A percentile compares a stretch with the other conserved stretches of the same genome.
These are phyloP conservation scores for Paracoccidioides lutzii DNA, from an alignment of 2,329 filamentous ascomycete species.

Conservation along the genomic window DNA sequence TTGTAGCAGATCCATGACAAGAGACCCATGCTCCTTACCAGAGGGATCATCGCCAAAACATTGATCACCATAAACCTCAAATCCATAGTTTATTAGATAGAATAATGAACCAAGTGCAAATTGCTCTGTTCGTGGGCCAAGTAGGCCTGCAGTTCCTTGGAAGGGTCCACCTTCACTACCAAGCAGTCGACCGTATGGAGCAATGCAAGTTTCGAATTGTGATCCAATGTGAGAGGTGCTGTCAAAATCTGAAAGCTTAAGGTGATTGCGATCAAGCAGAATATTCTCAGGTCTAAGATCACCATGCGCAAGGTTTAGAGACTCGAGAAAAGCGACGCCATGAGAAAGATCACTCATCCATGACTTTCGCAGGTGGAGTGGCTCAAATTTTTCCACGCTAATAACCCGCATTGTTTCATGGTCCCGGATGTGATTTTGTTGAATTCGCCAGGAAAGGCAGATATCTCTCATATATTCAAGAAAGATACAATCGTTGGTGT, in stretches of 20 bases:
- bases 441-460: not conserved
- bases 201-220: not conserved
- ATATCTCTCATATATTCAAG: constrained; percentile 1
- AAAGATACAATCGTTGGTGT: not conserved
- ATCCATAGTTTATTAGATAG: not conserved
- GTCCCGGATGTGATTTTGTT: not conserved
- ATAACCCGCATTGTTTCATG: not conserved
- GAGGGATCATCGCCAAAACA: not conserved
- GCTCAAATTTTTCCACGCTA: not conserved
- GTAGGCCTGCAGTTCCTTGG: not conserved
- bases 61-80: not conserved
- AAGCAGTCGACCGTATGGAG: not conserved
- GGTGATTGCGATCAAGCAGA: not conserved
- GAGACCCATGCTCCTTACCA: not conserved
- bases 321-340: not conserved
- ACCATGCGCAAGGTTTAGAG: not conserved
- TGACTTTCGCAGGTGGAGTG: not conserved
- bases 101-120: not conserved
- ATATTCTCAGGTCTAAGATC: not conserved
- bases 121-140: not conserved
- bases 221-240: not conserved
- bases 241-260: not conserved
- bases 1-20: not conserved
- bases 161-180: not conserved
- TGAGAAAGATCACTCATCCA: not conserved